Evolutionary conservation across 257 asterid genomes (phyloP), one percentile per base, ranked within the genome.

Genomic region (Henckelia pumila): DNA sequence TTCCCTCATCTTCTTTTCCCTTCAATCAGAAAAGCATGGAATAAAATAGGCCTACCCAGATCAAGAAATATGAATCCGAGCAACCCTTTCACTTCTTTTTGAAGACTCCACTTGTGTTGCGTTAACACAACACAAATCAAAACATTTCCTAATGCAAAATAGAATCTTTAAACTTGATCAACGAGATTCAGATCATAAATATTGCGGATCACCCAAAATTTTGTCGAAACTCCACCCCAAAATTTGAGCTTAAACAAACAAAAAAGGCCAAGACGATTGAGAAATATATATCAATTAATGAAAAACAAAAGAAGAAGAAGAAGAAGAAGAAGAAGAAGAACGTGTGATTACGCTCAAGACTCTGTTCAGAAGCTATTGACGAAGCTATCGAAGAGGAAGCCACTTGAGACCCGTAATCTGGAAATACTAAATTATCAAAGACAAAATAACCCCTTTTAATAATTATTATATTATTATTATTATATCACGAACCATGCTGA

Each of bases 1-100:
- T 32, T 56, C 64, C 65, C 49, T 72, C 82, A 76, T 78, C 75
- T 72, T 77, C 62, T 14, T 30, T 57, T 35, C 35, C 52, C 35
- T 17, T 21, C 68, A 4, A 35, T 14, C 26, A 26, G 28, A 14
- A 13, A 23, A 10, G 40, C 47, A 35, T 35, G 47, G 16, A 35
- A 35, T 16, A 10, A 37, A 17, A 59, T 14, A 19, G 57, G 3
- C 21, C 8, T 13, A 70, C 35, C 29, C 50, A 1, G 74, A 60
- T 11, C 61, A 35, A 17, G 11, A 37, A 52, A 26, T 24, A n/a
- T 1, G 32, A 56, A 16, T 29, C 24, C 17, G 44, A 32, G 28
- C 3, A 13, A 8, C 44, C 25, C 40, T 35, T 8, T 32, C 7
- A 7, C 63, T 19, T 24, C 52, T 44, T 28, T 20, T 19, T 23